These are phyloP conservation scores for Salix dunnii DNA, from an alignment of 345 rosid species.

Conservation along the genomic window DNA sequence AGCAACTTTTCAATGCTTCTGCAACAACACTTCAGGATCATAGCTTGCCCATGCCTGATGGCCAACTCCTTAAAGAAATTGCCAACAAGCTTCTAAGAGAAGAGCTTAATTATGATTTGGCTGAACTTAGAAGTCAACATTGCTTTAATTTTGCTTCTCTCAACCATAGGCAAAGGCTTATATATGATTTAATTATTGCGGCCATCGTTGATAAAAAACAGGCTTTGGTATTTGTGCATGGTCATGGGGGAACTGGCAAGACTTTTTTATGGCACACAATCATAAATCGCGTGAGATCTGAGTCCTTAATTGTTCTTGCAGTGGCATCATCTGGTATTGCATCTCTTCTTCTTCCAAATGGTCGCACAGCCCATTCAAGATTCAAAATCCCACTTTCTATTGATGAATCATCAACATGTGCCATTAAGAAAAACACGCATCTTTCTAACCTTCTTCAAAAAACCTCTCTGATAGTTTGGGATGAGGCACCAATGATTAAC, in stretches of 20 bases:
- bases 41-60: not conserved
- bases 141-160: not conserved
- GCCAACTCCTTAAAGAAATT: not conserved
- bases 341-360: not conserved
- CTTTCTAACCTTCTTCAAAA: no score
- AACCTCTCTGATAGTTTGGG: no score
- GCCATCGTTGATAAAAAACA: not conserved
- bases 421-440: not conserved
- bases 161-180: not conserved
- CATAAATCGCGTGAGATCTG: not conserved
- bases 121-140: not conserved
- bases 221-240: not conserved
- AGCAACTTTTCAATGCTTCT: not conserved
- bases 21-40: not conserved
- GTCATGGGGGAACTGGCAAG: not conserved
- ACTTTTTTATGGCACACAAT: not conserved
- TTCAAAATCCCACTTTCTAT: not conserved
- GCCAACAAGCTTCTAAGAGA: not conserved
- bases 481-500: no score
- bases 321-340: not conserved
- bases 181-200: not conserved
- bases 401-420: not conserved
- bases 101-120: not conserved
- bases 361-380: not conserved
- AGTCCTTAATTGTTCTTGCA: not conserved